Evolutionary conservation across 192 early-diverging fungal species (phyloP).

Genomic region (Linnemannia elongata): DNA sequence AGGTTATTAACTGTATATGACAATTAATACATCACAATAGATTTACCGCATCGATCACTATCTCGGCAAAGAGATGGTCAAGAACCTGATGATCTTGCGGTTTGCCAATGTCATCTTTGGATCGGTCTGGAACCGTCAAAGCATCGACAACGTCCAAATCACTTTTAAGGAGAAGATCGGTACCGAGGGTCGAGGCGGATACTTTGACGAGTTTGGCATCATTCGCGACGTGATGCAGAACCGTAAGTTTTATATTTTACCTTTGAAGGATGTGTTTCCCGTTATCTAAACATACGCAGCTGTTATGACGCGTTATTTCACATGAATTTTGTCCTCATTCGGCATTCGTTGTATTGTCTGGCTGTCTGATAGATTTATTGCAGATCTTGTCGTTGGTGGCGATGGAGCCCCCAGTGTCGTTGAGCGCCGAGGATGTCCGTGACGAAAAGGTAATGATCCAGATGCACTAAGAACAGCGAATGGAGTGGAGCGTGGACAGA

Average conservation of each 20-base stretch:
- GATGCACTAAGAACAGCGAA: neutral
- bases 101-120: conserved; percentile 97
- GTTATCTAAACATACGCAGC: too few relatives aligned
- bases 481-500: neutral
- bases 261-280: neutral
- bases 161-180: conserved; percentile 98
- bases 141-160: conserved; percentile 96
- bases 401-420: conserved; percentile 92
- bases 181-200: conserved; percentile 97
- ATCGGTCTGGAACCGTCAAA: conserved; percentile 89
- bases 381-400: conserved; percentile 95
- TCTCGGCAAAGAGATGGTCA: conserved; percentile 99
- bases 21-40: conserved; percentile 44
- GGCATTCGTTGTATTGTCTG: neutral
- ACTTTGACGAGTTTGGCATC: conserved; percentile 99
- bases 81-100: conserved; percentile 93
- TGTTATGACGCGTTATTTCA: neutral
- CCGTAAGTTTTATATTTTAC: conserved; percentile 58
- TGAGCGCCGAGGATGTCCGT: conserved; percentile 93
- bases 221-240: conserved; percentile 98
- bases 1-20: neutral
- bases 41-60: conserved; percentile 99
- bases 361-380: conserved; percentile 80
- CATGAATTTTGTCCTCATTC: neutral
- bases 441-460: conserved; percentile 87